phyloP scores from a whole-genome alignment of 805 yeast species.

The Scheffersomyces amazonensis region DNA sequence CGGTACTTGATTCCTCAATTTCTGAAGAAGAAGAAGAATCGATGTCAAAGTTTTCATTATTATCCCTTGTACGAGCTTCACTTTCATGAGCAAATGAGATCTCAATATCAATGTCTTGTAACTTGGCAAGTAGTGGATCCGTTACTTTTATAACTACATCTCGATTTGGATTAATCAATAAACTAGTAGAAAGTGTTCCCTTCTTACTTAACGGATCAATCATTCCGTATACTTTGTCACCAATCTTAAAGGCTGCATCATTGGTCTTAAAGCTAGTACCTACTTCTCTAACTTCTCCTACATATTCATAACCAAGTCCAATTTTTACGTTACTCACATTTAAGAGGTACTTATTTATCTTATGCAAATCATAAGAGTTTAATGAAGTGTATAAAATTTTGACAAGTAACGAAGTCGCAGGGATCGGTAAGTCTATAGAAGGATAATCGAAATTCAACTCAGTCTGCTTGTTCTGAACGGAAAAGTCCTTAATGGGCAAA shows the following conservation, averaged over 20 bases:
- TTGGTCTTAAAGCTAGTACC: conserved; percentile 41
- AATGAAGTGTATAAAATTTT: conserved; percentile 58
- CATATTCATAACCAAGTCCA: conserved; percentile 70
- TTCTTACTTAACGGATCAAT: conserved; percentile 48
- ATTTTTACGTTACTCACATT: conserved; percentile 52
- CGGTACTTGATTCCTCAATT: conserved; percentile 1
- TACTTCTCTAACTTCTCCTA: conserved; percentile 56
- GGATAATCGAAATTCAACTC: conserved; percentile 53
- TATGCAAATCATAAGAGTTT: conserved; percentile 64
- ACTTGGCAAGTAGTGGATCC: conserved; percentile 16
- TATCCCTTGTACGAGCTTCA: background rate
- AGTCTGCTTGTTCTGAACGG: conserved; percentile 40
- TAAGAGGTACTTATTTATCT: conserved; percentile 51
- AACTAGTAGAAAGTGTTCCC: conserved; percentile 59
- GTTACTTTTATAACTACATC: conserved; percentile 38
- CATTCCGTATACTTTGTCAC: conserved; percentile 66
- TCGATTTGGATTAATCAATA: conserved; percentile 49
- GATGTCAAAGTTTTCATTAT: conserved; percentile 10
- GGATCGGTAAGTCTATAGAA: conserved; percentile 48
- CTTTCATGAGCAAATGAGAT: conserved; percentile 11
- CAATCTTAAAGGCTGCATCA: conserved; percentile 37
- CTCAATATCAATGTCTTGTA: conserved; percentile 20
- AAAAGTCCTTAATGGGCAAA: conserved; percentile 50
- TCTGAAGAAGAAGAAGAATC: conserved; percentile 8
- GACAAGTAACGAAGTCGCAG: conserved; percentile 49